phyloP scores from a whole-genome alignment of 1,284 basidiomycete genomes.

The Athelia sp. region DNA sequence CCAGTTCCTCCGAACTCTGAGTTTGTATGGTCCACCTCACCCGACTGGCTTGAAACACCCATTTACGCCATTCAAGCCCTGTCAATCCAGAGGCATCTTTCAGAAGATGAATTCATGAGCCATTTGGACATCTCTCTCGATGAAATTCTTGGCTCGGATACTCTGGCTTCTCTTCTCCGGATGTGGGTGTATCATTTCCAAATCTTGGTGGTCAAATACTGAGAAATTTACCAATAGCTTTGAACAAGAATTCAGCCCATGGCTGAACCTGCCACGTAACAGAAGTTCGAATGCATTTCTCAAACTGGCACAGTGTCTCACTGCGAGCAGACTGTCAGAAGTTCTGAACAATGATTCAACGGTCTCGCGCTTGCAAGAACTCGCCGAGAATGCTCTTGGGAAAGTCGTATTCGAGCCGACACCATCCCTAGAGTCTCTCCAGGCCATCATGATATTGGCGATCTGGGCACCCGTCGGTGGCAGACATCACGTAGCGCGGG shows the following conservation, averaged over 20 bases:
- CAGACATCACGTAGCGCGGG: slow-evolving; percentile 14
- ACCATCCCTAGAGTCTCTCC: slow-evolving; percentile 34
- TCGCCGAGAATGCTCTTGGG: slow-evolving; percentile 32
- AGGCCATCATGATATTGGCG: slow-evolving; percentile 36
- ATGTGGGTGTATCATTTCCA: slow-evolving; percentile 19
- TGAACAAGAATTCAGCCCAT: slow-evolving; percentile 36
- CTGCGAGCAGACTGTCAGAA: slow-evolving; percentile 35
- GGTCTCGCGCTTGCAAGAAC: slow-evolving; percentile 32
- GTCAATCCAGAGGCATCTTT: slow-evolving; percentile 6
- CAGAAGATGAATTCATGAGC: slow-evolving; percentile 2
- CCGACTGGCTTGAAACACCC: slow-evolving; percentile 35
- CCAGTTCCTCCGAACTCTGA: slow-evolving; percentile 19
- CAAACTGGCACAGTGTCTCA: slow-evolving; percentile 32
- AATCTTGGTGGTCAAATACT: background rate
- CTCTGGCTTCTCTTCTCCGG: slow-evolving; percentile 29
- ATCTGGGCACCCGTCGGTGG: slow-evolving; percentile 37
- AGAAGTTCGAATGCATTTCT: slow-evolving; percentile 21
- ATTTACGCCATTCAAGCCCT: slow-evolving; percentile 34
- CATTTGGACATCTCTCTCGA: slow-evolving; percentile 16
- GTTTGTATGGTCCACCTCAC: slow-evolving; percentile 15
- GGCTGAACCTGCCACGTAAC: slow-evolving; percentile 31
- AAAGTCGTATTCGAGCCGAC: slow-evolving; percentile 35
- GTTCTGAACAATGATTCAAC: slow-evolving; percentile 26
- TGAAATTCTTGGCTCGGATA: slow-evolving; percentile 29
- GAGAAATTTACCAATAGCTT: slow-evolving; percentile 25